Base-by-base conservation (phyloP, 2,329 filamentous ascomycete genomes). In the Eutypella sp. region DNA sequence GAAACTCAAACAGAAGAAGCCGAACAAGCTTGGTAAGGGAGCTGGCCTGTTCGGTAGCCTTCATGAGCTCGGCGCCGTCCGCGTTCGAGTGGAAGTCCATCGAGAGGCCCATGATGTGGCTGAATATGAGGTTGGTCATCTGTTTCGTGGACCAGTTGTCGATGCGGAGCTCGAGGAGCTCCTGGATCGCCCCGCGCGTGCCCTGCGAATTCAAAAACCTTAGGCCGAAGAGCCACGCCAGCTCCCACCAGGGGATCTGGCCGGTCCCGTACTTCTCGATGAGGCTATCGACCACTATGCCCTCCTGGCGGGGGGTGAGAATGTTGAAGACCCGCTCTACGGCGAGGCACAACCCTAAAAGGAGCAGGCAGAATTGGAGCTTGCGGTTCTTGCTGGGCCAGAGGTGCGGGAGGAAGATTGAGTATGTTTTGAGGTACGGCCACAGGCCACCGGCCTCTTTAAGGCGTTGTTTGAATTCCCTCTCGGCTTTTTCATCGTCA, bases 31-130 rank as follows among this genome's bases (percentile, higher is more conserved):
- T 69, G 36, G 78, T 77, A 11, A 87, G 66, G 2, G 79, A 74
- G 34, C 74, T 69, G 0, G 81, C 85, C 53, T 85, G 82, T 42
- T 76, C 72, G n/a, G 87, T 74, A 3, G 81, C 76, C 51, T 80
- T 77, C 60, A 82, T 78, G 0, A 88, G 69, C 49, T 85, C 79
- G 2, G 80, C 82, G 1, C 80, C 82, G 44, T 78, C 74, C 51
- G 84, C 84, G 41, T 75, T 74, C 16, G 80, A 79, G 57, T 89
- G 84, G 45, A 87, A 88, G 49, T 87, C 82, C 67, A 84, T 84
- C 0, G 81, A 84, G 1, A 87, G 69, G n/a, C 69, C 71, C 74
- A 89, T 81, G 27, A 88, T 74, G 47, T 88, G 83, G 46, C 75
- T 72, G 58, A 86, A 88, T 0, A 82, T 78, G 2, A 79, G 73